phyloP scores from a whole-genome alignment of 2,329 filamentous ascomycete species.

The Cercospora sp. region DNA sequence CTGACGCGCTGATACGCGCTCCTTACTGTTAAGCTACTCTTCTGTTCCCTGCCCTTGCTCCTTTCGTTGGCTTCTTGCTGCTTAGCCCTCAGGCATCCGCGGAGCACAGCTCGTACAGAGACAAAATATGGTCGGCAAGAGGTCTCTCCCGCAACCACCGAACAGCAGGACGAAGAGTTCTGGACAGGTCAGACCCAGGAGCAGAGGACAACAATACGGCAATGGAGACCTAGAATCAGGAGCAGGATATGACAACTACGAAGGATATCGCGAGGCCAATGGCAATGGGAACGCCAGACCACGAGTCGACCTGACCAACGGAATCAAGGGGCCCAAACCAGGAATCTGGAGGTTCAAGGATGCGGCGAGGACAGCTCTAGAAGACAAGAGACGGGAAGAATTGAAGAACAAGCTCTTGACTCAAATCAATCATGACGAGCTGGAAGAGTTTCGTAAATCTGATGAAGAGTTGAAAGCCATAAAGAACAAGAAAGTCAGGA shows the following conservation, averaged over 20 bases:
- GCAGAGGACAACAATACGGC: conserved; percentile 4
- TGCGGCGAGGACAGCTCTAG: conserved; percentile 48
- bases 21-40: background rate
- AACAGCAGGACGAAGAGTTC: conserved; percentile 6
- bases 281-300: conserved; percentile 23
- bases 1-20: conserved; percentile 1
- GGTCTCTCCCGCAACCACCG: conserved; percentile 21
- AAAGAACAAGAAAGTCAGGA: conserved; percentile 53
- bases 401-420: conserved; percentile 53
- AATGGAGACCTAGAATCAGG: conserved; percentile 25
- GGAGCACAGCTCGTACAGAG: background rate
- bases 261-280: conserved; percentile 11
- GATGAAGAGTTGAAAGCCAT: conserved; percentile 57
- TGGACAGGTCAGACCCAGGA: conserved; percentile 14
- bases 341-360: conserved; percentile 49
- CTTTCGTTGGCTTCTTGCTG: background rate
- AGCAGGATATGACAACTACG: conserved; percentile 8
- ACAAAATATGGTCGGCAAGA: conserved; percentile 34
- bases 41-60: background rate
- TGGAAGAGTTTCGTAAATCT: conserved; percentile 54
- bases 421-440: conserved; percentile 47
- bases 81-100: background rate
- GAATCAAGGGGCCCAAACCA: conserved; percentile 29
- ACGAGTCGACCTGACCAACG: conserved; percentile 16
- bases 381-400: conserved; percentile 47